Evolutionary conservation across 2,329 filamentous ascomycete genomes (phyloP), one percentile per base, ranked within the genome.

Genomic region (Paraphoma sp.): DNA sequence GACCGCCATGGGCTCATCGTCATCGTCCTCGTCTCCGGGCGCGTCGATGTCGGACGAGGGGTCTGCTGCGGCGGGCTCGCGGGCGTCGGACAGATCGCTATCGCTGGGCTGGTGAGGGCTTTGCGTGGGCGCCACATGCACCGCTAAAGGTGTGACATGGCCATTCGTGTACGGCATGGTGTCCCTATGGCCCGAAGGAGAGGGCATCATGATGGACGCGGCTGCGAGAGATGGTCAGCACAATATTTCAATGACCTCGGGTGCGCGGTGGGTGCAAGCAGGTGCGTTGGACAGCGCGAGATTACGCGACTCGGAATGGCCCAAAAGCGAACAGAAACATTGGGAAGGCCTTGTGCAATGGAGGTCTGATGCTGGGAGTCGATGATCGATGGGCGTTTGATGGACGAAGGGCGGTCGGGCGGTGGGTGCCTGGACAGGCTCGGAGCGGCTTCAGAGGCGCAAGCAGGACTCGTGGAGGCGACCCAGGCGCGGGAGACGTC

Each of bases 51-150:
- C 74, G 53, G 71, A 76, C 51, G 75, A 73, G 63, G 68, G 66
- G 60, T 72, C 69, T 59, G 67, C 68, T 69, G 63, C 83, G 73
- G 79, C 79, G 69, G 80, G 76, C 69, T 89, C 86, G 72, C 86
- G 84, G 67, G 86, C 82, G 70, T 96, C 90, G 69, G 91, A 93
- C 58, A 90, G 83, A 67, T 93, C 91, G 82, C 87, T 92, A 68
- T 92, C 91, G 78, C 85, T 90, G 64, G 84, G 84, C 59, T 84
- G 80, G 45, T 79, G 79, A 57, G 78, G 76, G 54, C 83, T 80
- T 48, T 77, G 74, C 52, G 78, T 76, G 54, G 73, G 73, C 57
- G 74, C 71, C 61, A 73, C 77, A 65, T 82, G 78, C 66, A 82
- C 80, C 63, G 82, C 78, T 63, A 80, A 78, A 67, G 86, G 83